Percentiles rank a stretch among this genome's conserved stretches.
Evolutionary conservation across 257 asterid genomes (phyloP).

Genomic region (Craterostigma plantagineum): DNA sequence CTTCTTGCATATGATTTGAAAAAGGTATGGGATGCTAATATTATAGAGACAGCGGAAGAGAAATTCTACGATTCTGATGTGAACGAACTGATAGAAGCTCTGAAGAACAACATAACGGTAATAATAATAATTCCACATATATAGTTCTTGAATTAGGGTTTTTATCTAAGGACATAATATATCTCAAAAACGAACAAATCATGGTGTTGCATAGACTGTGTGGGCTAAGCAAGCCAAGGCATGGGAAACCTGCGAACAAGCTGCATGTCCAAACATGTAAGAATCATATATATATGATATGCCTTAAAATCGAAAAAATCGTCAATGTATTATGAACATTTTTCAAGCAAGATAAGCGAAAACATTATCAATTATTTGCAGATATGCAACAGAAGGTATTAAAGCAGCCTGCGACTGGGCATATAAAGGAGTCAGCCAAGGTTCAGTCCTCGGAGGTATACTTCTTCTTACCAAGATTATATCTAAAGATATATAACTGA

Average conservation of each 20-base stretch:
- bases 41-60: slow-evolving; percentile 52
- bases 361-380: slow-evolving; percentile 11
- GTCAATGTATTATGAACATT: not conserved
- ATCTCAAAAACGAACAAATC: too few relatives aligned
- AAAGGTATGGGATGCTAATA: slow-evolving; percentile 79
- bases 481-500: not conserved
- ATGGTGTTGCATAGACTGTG: slow-evolving; percentile 20
- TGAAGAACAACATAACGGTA: slow-evolving; percentile 65
- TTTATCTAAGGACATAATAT: too few relatives aligned
- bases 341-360: not conserved
- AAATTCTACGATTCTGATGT: slow-evolving; percentile 31
- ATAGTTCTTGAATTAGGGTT: too few relatives aligned
- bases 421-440: slow-evolving; percentile 49
- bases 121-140: slow-evolving; percentile 2
- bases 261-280: slow-evolving; percentile 59
- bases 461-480: not conserved
- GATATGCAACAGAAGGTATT: slow-evolving; percentile 74
- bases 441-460: slow-evolving; percentile 58
- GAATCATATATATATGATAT: slow-evolving; percentile 4
- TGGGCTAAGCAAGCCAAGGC: slow-evolving; percentile 59
- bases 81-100: slow-evolving; percentile 25
- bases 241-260: slow-evolving; percentile 59
- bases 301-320: not conserved
- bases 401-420: slow-evolving; percentile 85
- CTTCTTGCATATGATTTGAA: not conserved